Evolutionary conservation across 371 early-diverging fungal genomes (phyloP).

Genomic region (Lichtheimia ramosa): DNA sequence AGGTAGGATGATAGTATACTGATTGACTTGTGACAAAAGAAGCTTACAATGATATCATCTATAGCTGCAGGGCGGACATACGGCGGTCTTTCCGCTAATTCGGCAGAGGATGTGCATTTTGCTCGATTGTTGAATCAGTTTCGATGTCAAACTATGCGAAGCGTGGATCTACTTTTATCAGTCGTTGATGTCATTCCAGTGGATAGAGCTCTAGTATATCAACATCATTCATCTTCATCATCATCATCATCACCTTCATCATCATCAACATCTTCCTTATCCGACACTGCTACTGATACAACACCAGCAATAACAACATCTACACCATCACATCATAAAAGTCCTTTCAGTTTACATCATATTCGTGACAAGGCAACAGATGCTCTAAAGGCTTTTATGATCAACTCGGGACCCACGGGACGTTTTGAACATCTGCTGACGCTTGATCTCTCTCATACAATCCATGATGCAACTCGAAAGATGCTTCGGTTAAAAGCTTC

Average conservation of each 20-base stretch:
- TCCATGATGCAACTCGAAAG: slow-evolving; percentile 2
- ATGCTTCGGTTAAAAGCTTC: slow-evolving; percentile 17
- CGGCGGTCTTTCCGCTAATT: slow-evolving; percentile 35
- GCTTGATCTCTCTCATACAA: slow-evolving; percentile 15
- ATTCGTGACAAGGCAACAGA: slow-evolving; percentile 17
- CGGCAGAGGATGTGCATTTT: slow-evolving; percentile 44
- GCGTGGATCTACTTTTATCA: slow-evolving; percentile 16
- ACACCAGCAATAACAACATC: background rate
- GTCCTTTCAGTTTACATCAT: slow-evolving; percentile 9
- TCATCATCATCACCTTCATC: background rate
- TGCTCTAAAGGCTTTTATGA: slow-evolving; percentile 21
- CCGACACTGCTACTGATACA: background rate
- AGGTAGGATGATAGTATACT: background rate
- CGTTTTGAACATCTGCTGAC: slow-evolving; percentile 30
- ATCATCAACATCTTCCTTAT: background rate
- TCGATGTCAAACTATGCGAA: slow-evolving; percentile 39
- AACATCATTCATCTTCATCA: slow-evolving; percentile 4
- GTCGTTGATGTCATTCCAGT: slow-evolving; percentile 9
- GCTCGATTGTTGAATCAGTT: slow-evolving; percentile 37
- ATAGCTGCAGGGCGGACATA: slow-evolving; percentile 43
- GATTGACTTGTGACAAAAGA: background rate
- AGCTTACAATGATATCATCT: background rate
- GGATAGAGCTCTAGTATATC: background rate
- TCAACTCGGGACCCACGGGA: slow-evolving; percentile 34
- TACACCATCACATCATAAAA: background rate